Evolutionary conservation across 352 stramenopile species (phyloP).

Genomic region (Phytophthora quininea): DNA sequence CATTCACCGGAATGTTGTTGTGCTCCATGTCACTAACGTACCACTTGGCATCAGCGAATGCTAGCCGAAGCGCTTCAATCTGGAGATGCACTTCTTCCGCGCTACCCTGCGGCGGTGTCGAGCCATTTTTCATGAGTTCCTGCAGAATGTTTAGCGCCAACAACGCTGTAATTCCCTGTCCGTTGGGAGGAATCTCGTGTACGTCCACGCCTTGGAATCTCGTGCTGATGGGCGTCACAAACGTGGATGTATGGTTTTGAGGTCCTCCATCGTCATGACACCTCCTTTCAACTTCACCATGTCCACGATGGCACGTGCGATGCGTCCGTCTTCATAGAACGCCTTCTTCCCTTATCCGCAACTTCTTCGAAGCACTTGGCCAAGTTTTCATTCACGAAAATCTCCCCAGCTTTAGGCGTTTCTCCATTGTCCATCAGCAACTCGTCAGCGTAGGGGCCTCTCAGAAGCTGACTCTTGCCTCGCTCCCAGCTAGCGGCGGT

Average conservation of each 20-base stretch:
- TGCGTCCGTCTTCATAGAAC: conserved; percentile 80
- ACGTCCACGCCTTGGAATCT: conserved; percentile 87
- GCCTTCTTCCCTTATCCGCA: conserved; percentile 83
- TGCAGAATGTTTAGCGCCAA: conserved; percentile 94
- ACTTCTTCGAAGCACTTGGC: conserved; percentile 87
- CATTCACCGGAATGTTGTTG: conserved; percentile 57
- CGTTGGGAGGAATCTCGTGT: conserved; percentile 96
- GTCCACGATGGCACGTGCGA: conserved; percentile 90
- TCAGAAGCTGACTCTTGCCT: conserved; percentile 71
- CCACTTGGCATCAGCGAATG: conserved; percentile 93
- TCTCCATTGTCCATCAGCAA: conserved; percentile 57
- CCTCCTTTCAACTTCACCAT: conserved; percentile 68
- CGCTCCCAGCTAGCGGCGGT: conserved; percentile 88
- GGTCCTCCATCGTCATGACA: conserved; percentile 86
- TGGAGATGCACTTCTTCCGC: conserved; percentile 88
- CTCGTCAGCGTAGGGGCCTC: conserved; percentile 55
- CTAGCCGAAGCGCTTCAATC: conserved; percentile 93
- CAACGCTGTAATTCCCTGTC: conserved; percentile 95
- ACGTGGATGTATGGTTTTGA: conserved; percentile 87
- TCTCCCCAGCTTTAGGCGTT: conserved; percentile 66
- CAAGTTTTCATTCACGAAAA: conserved; percentile 91
- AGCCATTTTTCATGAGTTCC: conserved; percentile 52
- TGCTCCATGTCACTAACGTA: conserved; percentile 85
- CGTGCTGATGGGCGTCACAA: conserved; percentile 92
- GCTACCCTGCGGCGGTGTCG: conserved; percentile 48